Percentiles rank a stretch among this genome's conserved stretches.
Conservation (phyloP, 2,329 filamentous ascomycete genomes). For the Fusarium sp. region DNA sequence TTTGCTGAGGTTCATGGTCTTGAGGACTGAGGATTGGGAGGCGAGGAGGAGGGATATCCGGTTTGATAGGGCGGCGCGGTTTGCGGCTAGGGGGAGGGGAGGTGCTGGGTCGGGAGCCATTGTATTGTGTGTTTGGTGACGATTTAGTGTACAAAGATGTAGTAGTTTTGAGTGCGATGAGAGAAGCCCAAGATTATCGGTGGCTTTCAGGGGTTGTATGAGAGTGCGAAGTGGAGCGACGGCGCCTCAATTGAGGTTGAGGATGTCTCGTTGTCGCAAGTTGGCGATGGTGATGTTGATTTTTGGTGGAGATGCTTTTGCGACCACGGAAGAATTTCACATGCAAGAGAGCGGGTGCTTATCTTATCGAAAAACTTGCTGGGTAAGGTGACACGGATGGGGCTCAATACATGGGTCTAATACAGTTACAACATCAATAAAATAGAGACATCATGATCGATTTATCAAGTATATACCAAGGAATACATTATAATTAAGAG, state of each 20-base stretch:
- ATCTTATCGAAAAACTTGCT: slow-evolving; percentile 35
- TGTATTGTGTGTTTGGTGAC: neutral
- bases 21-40: slow-evolving; percentile 50
- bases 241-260: neutral
- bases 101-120: slow-evolving; percentile 41
- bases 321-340: slow-evolving; percentile 40
- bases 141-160: neutral
- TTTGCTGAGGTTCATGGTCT: slow-evolving; percentile 45
- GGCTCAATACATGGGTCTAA: neutral
- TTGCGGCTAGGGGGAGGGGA: slow-evolving; percentile 51
- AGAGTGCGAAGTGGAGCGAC: no score
- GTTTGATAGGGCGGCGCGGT: slow-evolving; percentile 56
- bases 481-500: slow-evolving; percentile 39
- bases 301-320: slow-evolving; percentile 27
- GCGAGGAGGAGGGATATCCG: slow-evolving; percentile 55
- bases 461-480: slow-evolving; percentile 13
- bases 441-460: neutral
- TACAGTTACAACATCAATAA: neutral
- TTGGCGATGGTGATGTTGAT: slow-evolving; percentile 28
- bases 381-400: neutral
- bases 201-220: no score
- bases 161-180: neutral
- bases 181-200: neutral
- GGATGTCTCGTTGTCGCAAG: neutral
- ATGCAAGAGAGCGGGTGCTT: slow-evolving; percentile 33